These are phyloP conservation scores for Dictyostelium firmibasis DNA, from an alignment of 78 protist species.

Conservation along the genomic window DNA sequence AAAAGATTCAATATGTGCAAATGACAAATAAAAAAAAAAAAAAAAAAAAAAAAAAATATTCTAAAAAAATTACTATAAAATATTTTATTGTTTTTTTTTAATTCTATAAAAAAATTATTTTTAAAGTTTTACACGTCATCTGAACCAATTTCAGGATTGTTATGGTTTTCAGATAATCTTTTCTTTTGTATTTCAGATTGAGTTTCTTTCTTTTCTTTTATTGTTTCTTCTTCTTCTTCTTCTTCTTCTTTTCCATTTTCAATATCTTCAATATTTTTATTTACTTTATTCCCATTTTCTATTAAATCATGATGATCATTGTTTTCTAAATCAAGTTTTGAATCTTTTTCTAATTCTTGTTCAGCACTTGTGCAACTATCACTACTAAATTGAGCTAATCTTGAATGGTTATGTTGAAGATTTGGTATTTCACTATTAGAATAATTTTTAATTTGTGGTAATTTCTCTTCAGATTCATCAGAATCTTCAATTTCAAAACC, in stretches of 20 bases:
- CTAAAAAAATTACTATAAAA: neutral
- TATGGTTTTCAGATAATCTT: neutral
- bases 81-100: neutral
- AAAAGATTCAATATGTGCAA: too few relatives aligned
- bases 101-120: neutral
- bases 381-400: neutral
- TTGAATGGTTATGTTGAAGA: neutral
- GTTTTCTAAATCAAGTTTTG: neutral
- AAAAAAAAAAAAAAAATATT: too few relatives aligned
- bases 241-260: neutral
- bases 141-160: neutral
- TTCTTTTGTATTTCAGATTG: neutral
- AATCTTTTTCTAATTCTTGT: neutral
- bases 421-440: neutral
- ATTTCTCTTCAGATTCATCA: neutral
- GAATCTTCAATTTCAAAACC: neutral
- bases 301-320: too few relatives aligned
- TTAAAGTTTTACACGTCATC: neutral
- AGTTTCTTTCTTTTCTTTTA: neutral
- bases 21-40: too few relatives aligned
- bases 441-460: neutral
- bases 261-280: neutral
- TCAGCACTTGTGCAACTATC: neutral
- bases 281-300: neutral
- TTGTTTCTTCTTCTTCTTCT: neutral